Conservation (phyloP, 176 grass and related monocot genomes). For the Eremochloa ophiuroides region DNA sequence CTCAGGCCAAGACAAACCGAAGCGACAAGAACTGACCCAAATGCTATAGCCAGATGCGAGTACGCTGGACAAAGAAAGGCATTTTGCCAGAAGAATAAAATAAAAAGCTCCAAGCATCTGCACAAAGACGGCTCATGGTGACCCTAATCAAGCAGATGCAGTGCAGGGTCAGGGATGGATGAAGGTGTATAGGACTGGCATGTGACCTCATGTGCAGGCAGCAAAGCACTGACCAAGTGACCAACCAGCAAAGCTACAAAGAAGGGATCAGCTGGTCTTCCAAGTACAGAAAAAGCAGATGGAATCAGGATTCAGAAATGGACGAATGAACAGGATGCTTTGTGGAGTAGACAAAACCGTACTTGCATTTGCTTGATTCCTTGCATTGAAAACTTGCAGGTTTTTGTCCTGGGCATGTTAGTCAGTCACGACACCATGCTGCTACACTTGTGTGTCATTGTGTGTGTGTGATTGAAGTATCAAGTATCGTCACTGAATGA, state of each 20-base stretch:
- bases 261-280: constrained; percentile 16
- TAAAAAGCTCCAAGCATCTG: constrained; percentile 11
- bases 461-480: constrained; percentile 38
- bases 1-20: constrained; percentile 26
- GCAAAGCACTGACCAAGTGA: constrained; percentile 22
- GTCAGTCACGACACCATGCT: constrained; percentile 24
- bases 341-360: not conserved
- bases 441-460: constrained; percentile 26
- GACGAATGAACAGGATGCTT: not conserved
- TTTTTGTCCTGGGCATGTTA: constrained; percentile 19
- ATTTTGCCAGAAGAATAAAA: not conserved
- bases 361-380: constrained; percentile 26
- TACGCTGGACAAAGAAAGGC: constrained; percentile 26
- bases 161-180: not conserved
- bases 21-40: constrained; percentile 21
- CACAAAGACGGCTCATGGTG: not conserved
- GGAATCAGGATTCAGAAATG: constrained; percentile 25
- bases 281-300: not conserved
- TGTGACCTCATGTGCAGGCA: constrained; percentile 41
- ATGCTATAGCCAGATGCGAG: constrained; percentile 31
- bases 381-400: constrained; percentile 5
- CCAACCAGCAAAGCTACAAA: constrained; percentile 23
- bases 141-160: constrained; percentile 16
- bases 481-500: constrained; percentile 36
- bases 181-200: constrained; percentile 25